Evolutionary conservation across 2,329 filamentous ascomycete genomes (phyloP), one percentile per base, ranked within the genome.

Genomic region (Orbilia brochopaga): DNA sequence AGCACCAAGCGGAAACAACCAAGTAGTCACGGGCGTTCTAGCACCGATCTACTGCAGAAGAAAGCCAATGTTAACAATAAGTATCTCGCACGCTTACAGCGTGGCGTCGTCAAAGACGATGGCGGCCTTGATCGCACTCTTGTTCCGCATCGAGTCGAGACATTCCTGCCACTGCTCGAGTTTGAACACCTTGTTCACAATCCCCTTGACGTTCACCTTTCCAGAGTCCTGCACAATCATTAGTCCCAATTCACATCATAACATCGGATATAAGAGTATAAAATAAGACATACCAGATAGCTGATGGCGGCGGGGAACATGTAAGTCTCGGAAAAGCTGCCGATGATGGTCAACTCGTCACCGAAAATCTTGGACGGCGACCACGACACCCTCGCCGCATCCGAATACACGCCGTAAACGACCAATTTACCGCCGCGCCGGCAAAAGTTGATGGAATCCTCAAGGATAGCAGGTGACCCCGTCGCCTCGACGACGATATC

Each of bases 81-180:
- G n/a, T n/a, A n/a, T n/a, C n/a, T n/a, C n/a, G n/a, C n/a, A n/a
- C n/a, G n/a, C n/a, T 60, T 24, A 61, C 53, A 52, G 10, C 11
- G 64, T 59, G 24, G 61, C 69, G 75, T 83, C 86, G 73, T 90
- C 87, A 76, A 89, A 90, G 52, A 86, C 84, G 78, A 91, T 90
- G 15, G 86, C 87, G 58, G 88, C 88, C 82, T 91, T 91, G 78
- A 91, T 89, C 69, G 87, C 88, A 59, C 81, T 85, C 83, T 90
- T 90, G 80, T 89, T 87, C 77, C 83, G 85, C 82, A 91, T 90
- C 65, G 85, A 84, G 78, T 90, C 85, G 74, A 91, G 80, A 73
- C 87, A 88, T 78, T 89, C 86, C 51, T 82, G 85, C 84, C 87
- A 90, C 78, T 90, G 83, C 77, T 91, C 88, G n/a, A 90, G 81